Percentiles rank a stretch among this genome's conserved stretches.
These are phyloP conservation scores for Samsoniella hepiali DNA, from an alignment of 2,329 filamentous ascomycete species.

Conservation along the genomic window DNA sequence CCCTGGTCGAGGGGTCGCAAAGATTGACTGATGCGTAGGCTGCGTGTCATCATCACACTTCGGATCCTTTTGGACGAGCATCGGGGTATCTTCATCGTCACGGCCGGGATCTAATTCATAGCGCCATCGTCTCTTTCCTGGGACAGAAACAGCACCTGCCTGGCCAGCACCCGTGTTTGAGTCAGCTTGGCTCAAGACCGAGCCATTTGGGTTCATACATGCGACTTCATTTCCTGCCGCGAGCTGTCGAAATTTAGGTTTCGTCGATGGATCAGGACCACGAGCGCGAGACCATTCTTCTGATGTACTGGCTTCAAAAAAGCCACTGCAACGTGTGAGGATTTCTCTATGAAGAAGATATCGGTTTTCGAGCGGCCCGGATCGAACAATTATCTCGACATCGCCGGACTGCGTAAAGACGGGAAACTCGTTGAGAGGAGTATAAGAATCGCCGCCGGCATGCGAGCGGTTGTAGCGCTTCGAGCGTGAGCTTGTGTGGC, in stretches of 20 bases:
- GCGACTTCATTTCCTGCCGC: conserved; percentile 45
- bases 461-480: conserved; percentile 81
- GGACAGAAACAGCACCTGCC: conserved; percentile 8
- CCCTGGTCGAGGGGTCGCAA: conserved; percentile 27
- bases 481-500: conserved; percentile 47
- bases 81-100: conserved; percentile 73
- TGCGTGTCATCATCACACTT: conserved; percentile 24
- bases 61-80: conserved; percentile 75
- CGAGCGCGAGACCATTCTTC: conserved; percentile 62
- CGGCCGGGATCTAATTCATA: conserved; percentile 82
- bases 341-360: conserved; percentile 88
- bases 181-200: conserved; percentile 15
- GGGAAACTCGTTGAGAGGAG: conserved; percentile 86
- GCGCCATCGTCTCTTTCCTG: conserved; percentile 63
- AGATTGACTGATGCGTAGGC: conserved; percentile 29
- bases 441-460: conserved; percentile 65
- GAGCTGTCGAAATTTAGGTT: conserved; percentile 22
- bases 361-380: conserved; percentile 62
- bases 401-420: conserved; percentile 87
- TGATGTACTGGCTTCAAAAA: conserved; percentile 84
- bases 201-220: conserved; percentile 13
- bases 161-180: conserved; percentile 6
- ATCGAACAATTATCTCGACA: conserved; percentile 79
- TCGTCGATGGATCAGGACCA: conserved; percentile 13
- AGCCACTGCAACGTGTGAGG: conserved; percentile 83